Evolutionary conservation across 257 asterid genomes (phyloP), one percentile per base, ranked within the genome.

Genomic region (Coffea eugenioides): DNA sequence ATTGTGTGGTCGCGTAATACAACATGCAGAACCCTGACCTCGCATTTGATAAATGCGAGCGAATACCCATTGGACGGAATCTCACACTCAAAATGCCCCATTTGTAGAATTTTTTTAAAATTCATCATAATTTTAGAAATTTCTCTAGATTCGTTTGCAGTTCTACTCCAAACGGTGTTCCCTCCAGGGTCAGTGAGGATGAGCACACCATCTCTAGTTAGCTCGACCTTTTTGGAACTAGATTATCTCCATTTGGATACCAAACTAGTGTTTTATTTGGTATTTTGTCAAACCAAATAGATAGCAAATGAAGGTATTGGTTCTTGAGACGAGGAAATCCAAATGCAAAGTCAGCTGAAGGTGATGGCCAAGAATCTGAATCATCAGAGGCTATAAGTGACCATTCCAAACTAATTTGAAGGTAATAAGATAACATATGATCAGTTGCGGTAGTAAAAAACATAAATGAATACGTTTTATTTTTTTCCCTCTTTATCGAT

Each of bases 241-340:
- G 75, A 45, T 71, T 71, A 12, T 71, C 75, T 54, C 59, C 34
- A 59, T 59, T 59, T 59, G 31, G 31, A 59, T 59, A 59, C 66
- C 66, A 59, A 4, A 59, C 31, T 59, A 59, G 5, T 59, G 66
- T 59, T 59, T 59, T 59, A 20, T 59, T 59, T 21, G 66, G 66
- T 18, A 59, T 59, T 21, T 59, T 59, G 27, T 21, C 66, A 59
- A 21, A 59, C 66, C 66, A 59, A 21, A 59, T 59, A 10, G 66
- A 59, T 59, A 59, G 25, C 66, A 59, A n/a, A 21, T 59, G 21
- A 59, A 20, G 25, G 31, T 59, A 5, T 21, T 39, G 43, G 5
- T 39, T 39, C 43, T 39, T 10, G 21, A 59, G 66, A 59, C 66
- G 66, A 20, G 21, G 27, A 59, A 59, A 59, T 21, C 66, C 66